These are phyloP conservation scores for Pyrrhoderma noxium DNA, from an alignment of 1,284 basidiomycete genomes.

Conservation along the genomic window DNA sequence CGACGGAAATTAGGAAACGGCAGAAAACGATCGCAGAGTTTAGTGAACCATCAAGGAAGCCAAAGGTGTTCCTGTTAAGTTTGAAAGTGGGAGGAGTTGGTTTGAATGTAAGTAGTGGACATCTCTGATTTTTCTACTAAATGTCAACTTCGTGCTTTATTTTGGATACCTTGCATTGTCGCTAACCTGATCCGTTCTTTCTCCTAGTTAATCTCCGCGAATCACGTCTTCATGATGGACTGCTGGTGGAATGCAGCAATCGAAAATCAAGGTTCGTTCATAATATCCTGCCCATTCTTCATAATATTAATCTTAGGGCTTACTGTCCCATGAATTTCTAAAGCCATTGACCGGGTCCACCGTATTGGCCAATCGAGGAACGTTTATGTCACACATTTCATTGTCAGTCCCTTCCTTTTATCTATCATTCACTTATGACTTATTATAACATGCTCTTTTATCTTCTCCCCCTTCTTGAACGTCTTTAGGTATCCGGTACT, in stretches of 20 bases:
- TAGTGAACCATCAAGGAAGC: conserved; percentile 55
- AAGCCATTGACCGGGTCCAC: conserved; percentile 76
- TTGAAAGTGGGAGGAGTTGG: conserved; percentile 94
- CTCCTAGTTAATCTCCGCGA: conserved; percentile 59
- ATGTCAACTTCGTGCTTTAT: background rate
- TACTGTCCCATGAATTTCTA: background rate
- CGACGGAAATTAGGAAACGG: conserved; percentile 84
- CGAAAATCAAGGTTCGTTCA: conserved; percentile 74
- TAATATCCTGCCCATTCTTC: conserved; percentile 11
- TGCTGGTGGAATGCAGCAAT: conserved; percentile 94
- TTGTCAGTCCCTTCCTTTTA: conserved; percentile 43
- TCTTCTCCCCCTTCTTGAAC: background rate
- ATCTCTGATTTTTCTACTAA: background rate
- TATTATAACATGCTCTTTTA: conserved; percentile 39
- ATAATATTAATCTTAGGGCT: conserved; percentile 1
- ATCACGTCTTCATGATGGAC: conserved; percentile 94
- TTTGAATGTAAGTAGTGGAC: conserved; percentile 57
- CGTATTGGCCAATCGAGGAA: conserved; percentile 78
- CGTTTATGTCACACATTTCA: conserved; percentile 88
- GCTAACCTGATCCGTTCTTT: conserved; percentile 2
- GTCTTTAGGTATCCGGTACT: conserved; percentile 52
- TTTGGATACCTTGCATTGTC: background rate
- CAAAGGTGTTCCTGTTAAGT: conserved; percentile 82
- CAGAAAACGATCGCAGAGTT: conserved; percentile 72
- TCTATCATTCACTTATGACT: background rate